Evolutionary conservation across 768 basidiomycete genomes (phyloP), one percentile per base, ranked within the genome.

Genomic region (Phaeotremella fagi): DNA sequence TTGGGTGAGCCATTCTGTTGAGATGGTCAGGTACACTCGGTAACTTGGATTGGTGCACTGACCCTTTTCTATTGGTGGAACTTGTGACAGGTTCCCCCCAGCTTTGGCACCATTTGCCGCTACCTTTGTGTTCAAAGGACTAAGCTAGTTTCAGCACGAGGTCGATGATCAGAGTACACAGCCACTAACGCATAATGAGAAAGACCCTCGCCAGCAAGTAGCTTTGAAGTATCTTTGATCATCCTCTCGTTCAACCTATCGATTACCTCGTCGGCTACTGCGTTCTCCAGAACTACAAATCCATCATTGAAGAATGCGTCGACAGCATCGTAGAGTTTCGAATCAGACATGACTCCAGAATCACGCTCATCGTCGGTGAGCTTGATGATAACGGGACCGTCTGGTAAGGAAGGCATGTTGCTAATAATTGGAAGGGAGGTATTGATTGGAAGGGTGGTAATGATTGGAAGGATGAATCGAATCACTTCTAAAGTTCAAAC

Each of bases 301-400:
- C 53, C 53, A 27, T 54, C 53, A 7, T 24, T 54, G 35, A 36
- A 49, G 18, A 54, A 31, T 4, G 53, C 53, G 15, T 48, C 29
- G 15, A 54, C 33, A 22, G 46, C 45, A 43, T 54, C 53, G 18
- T 54, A 54, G 2, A 48, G 47, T 26, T 54, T 43, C 25, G 38
- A 31, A 35, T 54, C 53, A 23, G 11, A 23, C 41, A 54, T 48
- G 26, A 45, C 24, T 11, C 53, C 53, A 20, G n/a, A 14, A 29
- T 54, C 53, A 4, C 53, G n/a, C 36, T 54, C 53, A 35, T 54
- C 53, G 33, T 54, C 53, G 27, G 53, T 45, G 33, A 54, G 35
- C 4, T 11, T 18, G 53, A 54, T 54, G 4, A 36, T 27, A 12
- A 20, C 28, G 7, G 53, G 53, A 3, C 45, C 52, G 36, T 53